These are phyloP conservation scores for Malus hybrid DNA, from an alignment of 331 rosid species.

Conservation along the genomic window DNA sequence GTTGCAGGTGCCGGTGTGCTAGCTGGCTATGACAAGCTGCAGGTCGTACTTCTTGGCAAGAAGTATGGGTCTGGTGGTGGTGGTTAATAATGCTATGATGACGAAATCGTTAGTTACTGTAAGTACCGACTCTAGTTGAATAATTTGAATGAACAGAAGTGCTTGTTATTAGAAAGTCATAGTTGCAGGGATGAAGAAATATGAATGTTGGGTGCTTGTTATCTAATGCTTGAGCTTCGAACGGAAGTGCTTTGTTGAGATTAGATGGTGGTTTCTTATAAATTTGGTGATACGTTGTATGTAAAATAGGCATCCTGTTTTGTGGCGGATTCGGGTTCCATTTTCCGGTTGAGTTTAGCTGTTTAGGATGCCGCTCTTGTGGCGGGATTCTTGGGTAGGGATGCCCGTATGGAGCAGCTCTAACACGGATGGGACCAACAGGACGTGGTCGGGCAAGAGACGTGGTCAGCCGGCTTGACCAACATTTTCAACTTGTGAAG, in stretches of 20 bases:
- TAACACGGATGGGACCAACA: no score
- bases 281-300: background rate
- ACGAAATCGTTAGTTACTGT: conserved; percentile 18
- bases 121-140: conserved; percentile 10
- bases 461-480: no score
- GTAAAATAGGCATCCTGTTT: background rate
- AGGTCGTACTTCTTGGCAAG: conserved; percentile 70
- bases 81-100: conserved; percentile 42
- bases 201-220: conserved; percentile 14
- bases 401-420: background rate
- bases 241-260: conserved; percentile 8
- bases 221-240: conserved; percentile 1
- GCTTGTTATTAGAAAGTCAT: conserved; percentile 15
- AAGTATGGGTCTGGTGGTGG: conserved; percentile 87
- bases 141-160: conserved; percentile 16
- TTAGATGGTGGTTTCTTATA: background rate
- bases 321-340: background rate
- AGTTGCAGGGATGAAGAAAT: conserved; percentile 8
- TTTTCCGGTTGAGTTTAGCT: background rate
- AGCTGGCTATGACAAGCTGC: conserved; percentile 89
- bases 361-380: background rate
- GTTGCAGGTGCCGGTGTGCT: conserved; percentile 97
- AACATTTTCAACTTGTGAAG: no score
- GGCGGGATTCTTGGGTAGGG: background rate
- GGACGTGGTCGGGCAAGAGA: no score